Evolutionary conservation across 805 yeast genomes (phyloP).

Genomic region (Yueomyces sinensis): DNA sequence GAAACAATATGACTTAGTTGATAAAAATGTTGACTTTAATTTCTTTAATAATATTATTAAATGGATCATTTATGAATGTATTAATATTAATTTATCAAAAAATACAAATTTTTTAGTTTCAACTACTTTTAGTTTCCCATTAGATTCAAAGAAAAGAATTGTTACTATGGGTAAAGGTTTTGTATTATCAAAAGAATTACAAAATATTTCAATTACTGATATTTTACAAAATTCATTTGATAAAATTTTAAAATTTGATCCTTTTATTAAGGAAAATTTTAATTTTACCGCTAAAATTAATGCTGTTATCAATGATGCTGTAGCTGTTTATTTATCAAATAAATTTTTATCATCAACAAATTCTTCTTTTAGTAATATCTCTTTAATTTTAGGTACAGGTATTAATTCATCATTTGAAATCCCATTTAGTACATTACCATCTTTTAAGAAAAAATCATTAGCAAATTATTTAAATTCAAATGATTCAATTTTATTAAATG

Average conservation of each 20-base stretch:
- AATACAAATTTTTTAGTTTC: conserved; percentile 16
- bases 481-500: conserved; percentile 9
- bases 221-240: conserved; percentile 28
- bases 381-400: conserved; percentile 61
- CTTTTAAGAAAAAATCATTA: conserved; percentile 1
- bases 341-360: conserved; percentile 7
- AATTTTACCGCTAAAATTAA: conserved; percentile 26
- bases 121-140: conserved; percentile 23
- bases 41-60: conserved; percentile 11
- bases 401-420: conserved; percentile 35
- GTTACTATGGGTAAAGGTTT: conserved; percentile 52
- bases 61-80: conserved; percentile 6
- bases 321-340: conserved; percentile 52
- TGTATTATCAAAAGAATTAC: conserved; percentile 30
- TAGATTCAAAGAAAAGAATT: conserved; percentile 23
- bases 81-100: conserved; percentile 1
- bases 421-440: conserved; percentile 8
- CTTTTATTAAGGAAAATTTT: background rate
- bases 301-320: conserved; percentile 47
- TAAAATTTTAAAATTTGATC: conserved; percentile 1
- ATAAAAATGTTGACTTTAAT: conserved; percentile 7
- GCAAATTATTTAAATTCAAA: background rate
- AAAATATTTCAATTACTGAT: conserved; percentile 28
- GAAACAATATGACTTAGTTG: conserved; percentile 5
- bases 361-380: conserved; percentile 24